Percentiles rank a stretch among this genome's conserved stretches.
Conservation (phyloP, 2,329 filamentous ascomycete genomes). For the Aureobasidium uvarum region DNA sequence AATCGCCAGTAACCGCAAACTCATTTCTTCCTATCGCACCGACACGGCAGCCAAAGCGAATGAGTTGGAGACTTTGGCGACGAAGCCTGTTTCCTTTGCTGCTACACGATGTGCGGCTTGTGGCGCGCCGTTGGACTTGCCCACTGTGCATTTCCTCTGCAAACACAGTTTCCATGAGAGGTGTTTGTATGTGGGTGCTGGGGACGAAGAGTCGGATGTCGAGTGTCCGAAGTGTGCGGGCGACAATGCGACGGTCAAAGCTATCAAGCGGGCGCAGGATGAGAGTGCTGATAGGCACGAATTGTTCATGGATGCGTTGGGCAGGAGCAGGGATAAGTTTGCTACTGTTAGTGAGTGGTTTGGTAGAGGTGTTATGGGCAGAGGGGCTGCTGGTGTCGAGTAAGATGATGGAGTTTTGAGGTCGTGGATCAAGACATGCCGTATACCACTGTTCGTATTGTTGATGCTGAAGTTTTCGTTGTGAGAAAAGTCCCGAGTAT, state of each 20-base stretch:
- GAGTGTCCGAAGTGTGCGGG: slow-evolving; percentile 85
- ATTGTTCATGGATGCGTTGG: slow-evolving; percentile 78
- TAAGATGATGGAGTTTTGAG: neutral
- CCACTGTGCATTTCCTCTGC: slow-evolving; percentile 92
- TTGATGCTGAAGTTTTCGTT: too few species aligned
- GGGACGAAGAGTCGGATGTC: slow-evolving; percentile 58
- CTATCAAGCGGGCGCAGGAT: slow-evolving; percentile 80
- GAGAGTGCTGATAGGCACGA: slow-evolving; percentile 87
- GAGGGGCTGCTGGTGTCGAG: slow-evolving; percentile 28
- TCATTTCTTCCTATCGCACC: slow-evolving; percentile 77
- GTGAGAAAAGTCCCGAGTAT: too few species aligned
- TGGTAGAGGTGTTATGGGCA: slow-evolving; percentile 83
- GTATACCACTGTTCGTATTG: too few species aligned
- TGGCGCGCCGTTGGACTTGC: slow-evolving; percentile 73
- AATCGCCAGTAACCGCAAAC: slow-evolving; percentile 73
- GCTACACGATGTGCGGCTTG: slow-evolving; percentile 85
- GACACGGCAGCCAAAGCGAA: slow-evolving; percentile 78
- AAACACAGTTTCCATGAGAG: slow-evolving; percentile 96
- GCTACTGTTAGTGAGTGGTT: slow-evolving; percentile 94
- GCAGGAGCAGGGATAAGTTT: slow-evolving; percentile 76
- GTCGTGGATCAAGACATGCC: too few species aligned
- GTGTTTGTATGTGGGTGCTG: slow-evolving; percentile 64
- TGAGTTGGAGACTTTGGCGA: slow-evolving; percentile 73
- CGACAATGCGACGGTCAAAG: slow-evolving; percentile 82
- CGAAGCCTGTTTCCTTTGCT: slow-evolving; percentile 85